Percentiles rank a stretch among this genome's conserved stretches.
phyloP scores from a whole-genome alignment of 148 eudicot genomes.

The Amaranthus hypochondriacus region DNA sequence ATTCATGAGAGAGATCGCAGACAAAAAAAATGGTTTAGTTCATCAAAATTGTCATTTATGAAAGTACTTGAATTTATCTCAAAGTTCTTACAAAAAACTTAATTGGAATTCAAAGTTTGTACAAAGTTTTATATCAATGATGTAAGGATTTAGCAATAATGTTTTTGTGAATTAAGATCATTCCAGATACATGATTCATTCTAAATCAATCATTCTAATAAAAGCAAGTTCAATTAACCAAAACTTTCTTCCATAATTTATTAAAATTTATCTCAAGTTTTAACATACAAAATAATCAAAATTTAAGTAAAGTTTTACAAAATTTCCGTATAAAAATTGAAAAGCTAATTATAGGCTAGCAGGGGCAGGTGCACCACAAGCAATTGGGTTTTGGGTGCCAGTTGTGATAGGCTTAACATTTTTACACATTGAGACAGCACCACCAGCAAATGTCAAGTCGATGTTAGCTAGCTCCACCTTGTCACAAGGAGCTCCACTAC shows the following conservation, averaged over 20 bases:
- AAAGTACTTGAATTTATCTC: no score
- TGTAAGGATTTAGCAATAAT: no score
- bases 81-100: no score
- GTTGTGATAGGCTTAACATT: slow-evolving; percentile 34
- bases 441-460: slow-evolving; percentile 40
- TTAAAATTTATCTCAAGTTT: no score
- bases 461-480: slow-evolving; percentile 40
- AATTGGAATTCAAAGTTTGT: no score
- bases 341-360: neutral
- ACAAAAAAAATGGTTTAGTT: no score
- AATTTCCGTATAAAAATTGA: neutral
- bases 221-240: no score
- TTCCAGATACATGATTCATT: slow-evolving; percentile 3
- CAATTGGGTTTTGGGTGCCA: slow-evolving; percentile 28
- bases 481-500: slow-evolving; percentile 36
- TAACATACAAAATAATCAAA: neutral
- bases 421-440: slow-evolving; percentile 26
- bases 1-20: no score
- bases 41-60: no score
- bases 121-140: no score
- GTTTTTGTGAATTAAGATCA: neutral
- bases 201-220: neutral
- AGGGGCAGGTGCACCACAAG: slow-evolving; percentile 22
- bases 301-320: neutral
- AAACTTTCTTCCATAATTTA: no score